A percentile compares a stretch with the other conserved stretches of the same genome.
Evolutionary conservation across 2,329 filamentous ascomycete genomes (phyloP).

Genomic region (Hypoxylon sp.): DNA sequence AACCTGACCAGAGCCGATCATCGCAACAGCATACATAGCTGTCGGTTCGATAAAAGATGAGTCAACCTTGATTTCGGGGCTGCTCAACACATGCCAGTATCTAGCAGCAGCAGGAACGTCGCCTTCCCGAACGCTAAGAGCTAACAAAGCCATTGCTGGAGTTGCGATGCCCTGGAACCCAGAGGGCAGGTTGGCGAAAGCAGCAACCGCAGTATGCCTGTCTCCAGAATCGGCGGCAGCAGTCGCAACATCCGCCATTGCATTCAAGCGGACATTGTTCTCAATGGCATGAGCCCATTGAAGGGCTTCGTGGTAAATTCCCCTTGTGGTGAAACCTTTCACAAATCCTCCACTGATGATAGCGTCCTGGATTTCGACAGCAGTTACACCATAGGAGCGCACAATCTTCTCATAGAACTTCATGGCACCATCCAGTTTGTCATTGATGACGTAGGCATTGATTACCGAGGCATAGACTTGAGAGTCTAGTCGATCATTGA

Average conservation of each 20-base stretch:
- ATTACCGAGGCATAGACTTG: slow-evolving; percentile 93
- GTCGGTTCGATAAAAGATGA: slow-evolving; percentile 85
- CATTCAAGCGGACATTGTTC: slow-evolving; percentile 69
- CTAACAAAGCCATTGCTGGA: slow-evolving; percentile 85
- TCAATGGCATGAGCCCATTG: slow-evolving; percentile 78
- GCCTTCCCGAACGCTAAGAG: slow-evolving; percentile 86
- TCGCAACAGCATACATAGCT: slow-evolving; percentile 89
- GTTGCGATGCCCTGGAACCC: slow-evolving; percentile 65
- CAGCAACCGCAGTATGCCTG: slow-evolving; percentile 75
- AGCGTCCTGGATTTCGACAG: slow-evolving; percentile 76
- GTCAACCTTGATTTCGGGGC: slow-evolving; percentile 71
- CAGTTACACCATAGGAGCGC: slow-evolving; percentile 70
- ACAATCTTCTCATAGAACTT: slow-evolving; percentile 89
- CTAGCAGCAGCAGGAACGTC: slow-evolving; percentile 82
- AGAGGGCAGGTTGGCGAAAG: slow-evolving; percentile 72
- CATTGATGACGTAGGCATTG: slow-evolving; percentile 87
- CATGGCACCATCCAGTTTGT: slow-evolving; percentile 83
- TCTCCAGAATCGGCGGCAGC: slow-evolving; percentile 85
- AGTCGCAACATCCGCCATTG: slow-evolving; percentile 81
- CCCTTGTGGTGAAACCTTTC: slow-evolving; percentile 79
- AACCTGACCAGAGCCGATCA: slow-evolving; percentile 87
- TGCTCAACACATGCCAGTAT: slow-evolving; percentile 84
- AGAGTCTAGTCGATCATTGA: slow-evolving; percentile 81
- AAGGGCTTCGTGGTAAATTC: slow-evolving; percentile 80
- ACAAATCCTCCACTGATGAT: slow-evolving; percentile 83